Conservation (phyloP, 306 rosid species). For the Dryas alaskensis region DNA sequence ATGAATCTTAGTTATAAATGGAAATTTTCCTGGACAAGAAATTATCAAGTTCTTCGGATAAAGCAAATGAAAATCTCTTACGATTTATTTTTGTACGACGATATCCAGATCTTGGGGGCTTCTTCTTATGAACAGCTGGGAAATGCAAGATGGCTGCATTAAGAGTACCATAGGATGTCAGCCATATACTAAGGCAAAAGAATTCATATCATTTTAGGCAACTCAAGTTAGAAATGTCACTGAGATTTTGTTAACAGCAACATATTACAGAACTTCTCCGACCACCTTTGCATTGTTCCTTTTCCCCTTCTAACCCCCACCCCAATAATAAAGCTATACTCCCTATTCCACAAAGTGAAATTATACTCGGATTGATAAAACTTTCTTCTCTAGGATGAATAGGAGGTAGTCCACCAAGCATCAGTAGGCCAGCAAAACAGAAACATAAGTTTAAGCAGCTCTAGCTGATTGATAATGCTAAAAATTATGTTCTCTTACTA, state of each 20-base stretch:
- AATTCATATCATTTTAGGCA: constrained; percentile 3
- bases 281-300: no score
- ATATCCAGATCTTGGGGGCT: constrained; percentile 77
- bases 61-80: constrained; percentile 45
- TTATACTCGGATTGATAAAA: background rate
- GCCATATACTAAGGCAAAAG: constrained; percentile 17
- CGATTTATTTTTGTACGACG: constrained; percentile 85
- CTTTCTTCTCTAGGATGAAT: background rate
- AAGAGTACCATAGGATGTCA: constrained; percentile 12
- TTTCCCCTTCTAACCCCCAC: no score
- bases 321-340: background rate
- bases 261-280: no score
- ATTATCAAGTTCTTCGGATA: constrained; percentile 1
- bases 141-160: constrained; percentile 80
- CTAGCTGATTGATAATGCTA: background rate
- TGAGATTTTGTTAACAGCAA: background rate
- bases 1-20: background rate
- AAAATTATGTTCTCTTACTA: constrained; percentile 54
- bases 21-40: background rate
- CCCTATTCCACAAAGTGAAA: background rate
- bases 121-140: constrained; percentile 76
- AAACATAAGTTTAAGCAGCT: background rate
- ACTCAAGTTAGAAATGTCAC: constrained; percentile 6
- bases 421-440: background rate
- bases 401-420: background rate